Base-by-base conservation (phyloP, 78 protist genomes). In the slime mould (Dictyostelium discoideum) region DNA sequence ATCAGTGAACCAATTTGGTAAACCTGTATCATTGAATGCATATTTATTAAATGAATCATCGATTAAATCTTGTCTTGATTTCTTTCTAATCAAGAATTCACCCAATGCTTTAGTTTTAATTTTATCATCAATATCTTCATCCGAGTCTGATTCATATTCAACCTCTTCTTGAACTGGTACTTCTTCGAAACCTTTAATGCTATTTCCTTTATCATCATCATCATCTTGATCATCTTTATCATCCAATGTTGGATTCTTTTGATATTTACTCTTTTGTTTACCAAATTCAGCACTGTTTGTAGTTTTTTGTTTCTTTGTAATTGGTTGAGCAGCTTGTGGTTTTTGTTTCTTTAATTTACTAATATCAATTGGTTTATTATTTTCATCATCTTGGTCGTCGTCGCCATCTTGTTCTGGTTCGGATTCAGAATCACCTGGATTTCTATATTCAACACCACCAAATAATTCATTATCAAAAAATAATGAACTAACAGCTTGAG, bases 1-100 rank as follows among this genome's bases (percentile, higher is more conserved):
- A 40, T 92, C 95, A 2, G 65, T 40, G 78, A 98, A 98, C 99
- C 99, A 98, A 14, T 18, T 9, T 39, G 99, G 99, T 2, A 97
- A 79, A 24, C 84, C 96, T 11, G 63, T 69, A 76, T 98, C 99
- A 86, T 79, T 76, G 85, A 54, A 95, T 8, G 97, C 87, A 85
- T 84, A 96, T 7, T 99, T 54, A 92, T 98, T 97, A 94, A 92
- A 98, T 39, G 96, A 74, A 29, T 29, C 92, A 77, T 99, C 99
- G 6, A 92, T 57, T 39, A 99, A 42, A 57, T 96, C 92, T 13
- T 79, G 39, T 37, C 94, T 93, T 40, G 63, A 29, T 60, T 93
- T 57, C 93, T 96, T 96, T 14, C 94, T 22, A 20, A 95, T 48
- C 86, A 98, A 74, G 69, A 93, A 37, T 44, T 73, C 32, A 20